Evolutionary conservation across 2,329 filamentous ascomycete species (phyloP), one percentile per base, ranked within the genome.

Genomic region (Paecilomyces variotii): DNA sequence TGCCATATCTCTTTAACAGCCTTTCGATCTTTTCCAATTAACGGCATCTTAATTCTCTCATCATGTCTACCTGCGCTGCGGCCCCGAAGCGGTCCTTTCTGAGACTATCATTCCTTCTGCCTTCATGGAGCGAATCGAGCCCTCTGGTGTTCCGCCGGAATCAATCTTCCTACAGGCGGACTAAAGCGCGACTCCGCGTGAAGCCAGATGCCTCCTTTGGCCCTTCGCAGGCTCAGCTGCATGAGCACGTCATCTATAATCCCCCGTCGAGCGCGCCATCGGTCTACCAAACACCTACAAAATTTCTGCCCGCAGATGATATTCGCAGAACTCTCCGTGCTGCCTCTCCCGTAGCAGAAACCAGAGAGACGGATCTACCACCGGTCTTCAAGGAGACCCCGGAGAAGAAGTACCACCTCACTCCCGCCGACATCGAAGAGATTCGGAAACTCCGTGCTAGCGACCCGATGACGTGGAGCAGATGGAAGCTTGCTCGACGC

Each of bases 251-350:
- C 68, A 79, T 88, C 69, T 84, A 84, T 78, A 88, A 88, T 64
- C 86, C 86, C 35, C 86, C 86, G 0, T 84, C 84, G 5, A 82
- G 83, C 28, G 80, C 82, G 5, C 85, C 86, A 6, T 84, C 79
- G 61, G 80, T 84, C 26, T 85, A 84, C 67, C 82, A 86, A 68
- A 88, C 86, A 1, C 86, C 86, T 1, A 73, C 79, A 28, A 85
- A 86, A 63, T 88, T 88, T 69, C 78, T 88, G 6, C 86, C 86
- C 4, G 69, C 76, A 57, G 75, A 78, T 62, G 86, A 88, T 72
- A 76, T 78, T 25, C 78, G 85, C 58, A 74, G 78, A 61, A 66
- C 70, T 50, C 70, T 84, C 30, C 79, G 79, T 64, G 62, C 72
- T n/a, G 64, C 73, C 56, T 62, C 64, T 45, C 63, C 73, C 0